These are phyloP conservation scores for Aspergillus bombycis DNA, from an alignment of 2,329 filamentous ascomycete genomes.

Conservation along the genomic window DNA sequence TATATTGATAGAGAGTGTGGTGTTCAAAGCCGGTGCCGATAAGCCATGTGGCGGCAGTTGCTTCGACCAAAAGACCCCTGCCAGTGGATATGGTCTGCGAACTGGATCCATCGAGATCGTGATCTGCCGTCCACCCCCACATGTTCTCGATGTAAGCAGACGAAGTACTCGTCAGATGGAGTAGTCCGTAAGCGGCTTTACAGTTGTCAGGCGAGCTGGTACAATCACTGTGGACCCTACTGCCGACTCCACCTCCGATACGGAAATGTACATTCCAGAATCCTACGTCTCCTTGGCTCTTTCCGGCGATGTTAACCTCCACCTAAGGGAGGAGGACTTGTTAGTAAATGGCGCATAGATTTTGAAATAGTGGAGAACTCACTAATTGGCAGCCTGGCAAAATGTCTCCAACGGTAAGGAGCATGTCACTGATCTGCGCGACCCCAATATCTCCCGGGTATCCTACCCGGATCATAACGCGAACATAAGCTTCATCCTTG, in stretches of 20 bases:
- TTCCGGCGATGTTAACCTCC: slow-evolving; percentile 56
- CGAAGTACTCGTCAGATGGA: slow-evolving; percentile 53
- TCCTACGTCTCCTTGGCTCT: slow-evolving; percentile 53
- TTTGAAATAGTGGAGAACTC: not conserved
- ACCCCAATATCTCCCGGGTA: slow-evolving; percentile 51
- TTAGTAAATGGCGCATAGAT: not conserved
- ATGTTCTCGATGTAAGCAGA: slow-evolving; percentile 59
- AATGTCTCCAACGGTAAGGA: slow-evolving; percentile 54
- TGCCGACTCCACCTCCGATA: slow-evolving; percentile 50
- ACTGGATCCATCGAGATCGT: slow-evolving; percentile 50
- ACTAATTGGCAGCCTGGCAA: slow-evolving; percentile 47
- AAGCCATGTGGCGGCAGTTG: slow-evolving; percentile 48
- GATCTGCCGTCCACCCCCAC: slow-evolving; percentile 53
- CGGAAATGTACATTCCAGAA: slow-evolving; percentile 53
- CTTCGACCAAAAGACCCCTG: slow-evolving; percentile 47
- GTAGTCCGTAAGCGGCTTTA: slow-evolving; percentile 52
- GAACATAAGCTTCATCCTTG: slow-evolving; percentile 45
- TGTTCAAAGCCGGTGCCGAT: slow-evolving; percentile 53
- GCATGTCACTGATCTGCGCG: slow-evolving; percentile 55
- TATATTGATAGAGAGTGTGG: slow-evolving; percentile 53
- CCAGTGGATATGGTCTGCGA: slow-evolving; percentile 38
- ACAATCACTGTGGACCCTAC: slow-evolving; percentile 44
- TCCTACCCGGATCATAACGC: slow-evolving; percentile 56
- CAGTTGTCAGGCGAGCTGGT: slow-evolving; percentile 38
- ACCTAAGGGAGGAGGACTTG: slow-evolving; percentile 26